Base-by-base conservation (phyloP, 331 rosid species). In the Quercus lobata region DNA sequence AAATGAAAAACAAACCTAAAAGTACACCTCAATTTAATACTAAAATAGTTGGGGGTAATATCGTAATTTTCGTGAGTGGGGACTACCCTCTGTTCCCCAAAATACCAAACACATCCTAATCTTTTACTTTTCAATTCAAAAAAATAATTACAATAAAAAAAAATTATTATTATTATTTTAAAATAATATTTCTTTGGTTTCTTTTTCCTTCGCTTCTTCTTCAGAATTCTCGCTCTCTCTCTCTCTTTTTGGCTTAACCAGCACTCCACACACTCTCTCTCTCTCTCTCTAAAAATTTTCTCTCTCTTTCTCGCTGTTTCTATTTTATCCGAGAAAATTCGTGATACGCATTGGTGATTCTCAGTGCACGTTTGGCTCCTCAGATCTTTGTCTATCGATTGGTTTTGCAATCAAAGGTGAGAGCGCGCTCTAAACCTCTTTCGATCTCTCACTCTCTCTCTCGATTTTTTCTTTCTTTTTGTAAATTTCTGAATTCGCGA, bases 311-410 rank as follows among this genome's bases (percentile, higher is more conserved):
- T 41, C 46, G 11, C 12, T 41, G 46, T 41, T 41, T 22, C 54
- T 18, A 57, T 80, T 84, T 79, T 83, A 71, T 57, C 78, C 35
- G 27, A 30, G 75, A 81, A 76, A 85, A 34, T 54, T 83, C 85
- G 73, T 68, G 68, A 41, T 71, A 8, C 46, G 66, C 97, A 92
- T 91, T 89, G 87, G 84, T 75, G 96, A 91, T 86, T 86, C 2
- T 49, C 84, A 81, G 80, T 71, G 75, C 52, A 37, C 34, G 52
- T 22, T 11, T 76, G 16, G 4, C 17, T 35, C 72, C 16, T 69
- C 61, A n/a, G 1, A 73, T 79, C 35, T 80, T 77, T 74, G 77
- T 71, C 83, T 60, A 8, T 41, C 0, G 46, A 37, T 56, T 71
- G 79, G 80, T 76, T 81, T 35, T 76, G 18, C 21, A 8, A 9